Conservation (phyloP, 305 asterid species). For the Vinca major region DNA sequence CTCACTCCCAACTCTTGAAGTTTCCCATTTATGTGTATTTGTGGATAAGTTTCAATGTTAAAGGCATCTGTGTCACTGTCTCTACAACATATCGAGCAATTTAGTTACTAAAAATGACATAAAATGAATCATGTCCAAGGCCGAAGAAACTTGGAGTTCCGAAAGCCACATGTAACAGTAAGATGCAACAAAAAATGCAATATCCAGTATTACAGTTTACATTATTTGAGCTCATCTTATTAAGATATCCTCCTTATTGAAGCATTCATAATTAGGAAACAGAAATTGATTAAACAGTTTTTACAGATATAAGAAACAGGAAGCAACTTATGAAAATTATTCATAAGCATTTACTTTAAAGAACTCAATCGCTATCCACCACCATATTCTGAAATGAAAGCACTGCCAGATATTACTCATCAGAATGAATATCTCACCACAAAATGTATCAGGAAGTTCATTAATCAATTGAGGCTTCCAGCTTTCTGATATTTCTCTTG, state of each 20-base stretch:
- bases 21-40: neutral
- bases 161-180: neutral
- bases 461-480: constrained; percentile 59
- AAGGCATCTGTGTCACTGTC: neutral
- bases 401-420: neutral
- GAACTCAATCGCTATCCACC: neutral
- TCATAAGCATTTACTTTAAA: neutral
- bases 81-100: neutral
- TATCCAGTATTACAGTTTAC: neutral
- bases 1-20: neutral
- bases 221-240: neutral
- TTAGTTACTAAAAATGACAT: neutral
- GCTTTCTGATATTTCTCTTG: constrained; percentile 51
- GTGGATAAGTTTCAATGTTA: neutral
- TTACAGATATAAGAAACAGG: neutral
- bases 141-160: neutral
- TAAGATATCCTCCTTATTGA: neutral
- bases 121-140: neutral
- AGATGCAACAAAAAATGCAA: neutral
- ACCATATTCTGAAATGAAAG: neutral
- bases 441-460: constrained; percentile 73
- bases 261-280: neutral
- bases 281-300: neutral
- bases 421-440: constrained; percentile 38
- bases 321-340: neutral